Evolutionary conservation across 768 basidiomycete species (phyloP), one percentile per base, ranked within the genome.

Genomic region (Tricholoma hemisulphureum): DNA sequence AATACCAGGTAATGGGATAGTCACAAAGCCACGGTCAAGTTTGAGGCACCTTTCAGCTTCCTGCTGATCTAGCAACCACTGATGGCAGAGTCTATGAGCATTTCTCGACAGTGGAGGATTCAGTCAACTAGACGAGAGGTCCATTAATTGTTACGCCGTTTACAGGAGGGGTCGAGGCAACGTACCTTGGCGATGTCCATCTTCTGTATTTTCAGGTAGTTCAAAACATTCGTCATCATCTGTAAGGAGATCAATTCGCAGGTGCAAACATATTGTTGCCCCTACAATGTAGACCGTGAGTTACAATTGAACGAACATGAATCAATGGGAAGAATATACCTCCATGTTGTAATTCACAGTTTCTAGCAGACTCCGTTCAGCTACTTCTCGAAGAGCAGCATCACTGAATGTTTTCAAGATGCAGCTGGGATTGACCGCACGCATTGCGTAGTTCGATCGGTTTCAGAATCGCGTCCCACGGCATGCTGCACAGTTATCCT

Each of bases 401-500:
- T 99, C 97, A 61, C 87, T 94, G 80, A 99, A 99, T 1, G 92
- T 88, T 71, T 88, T 89, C 31, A 93, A 93, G 60, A 99, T 92
- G 55, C 96, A 89, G 64, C 93, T 89, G 3, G 96, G 96, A 72
- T 99, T 98, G 65, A 97, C 91, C 18, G 97, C 96, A 73, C 95
- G 95, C 97, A 99, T 98, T 8, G 94, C 95, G 65, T 98, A 99
- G 70, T 95, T 94, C 23, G 93, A 96, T 34, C 97, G 85, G 67
- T 95, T 95, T 91, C 79, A 2, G 88, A 80, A 69, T 99, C 97
- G 29, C 97, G 93, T 74, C 96, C 94, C 57, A 99, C 97, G 24
- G 97, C 97, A 21, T 96, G 93, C 69, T 98, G 97, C 97, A 98
- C 98, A 32, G 97, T 99, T 69, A 99, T 95, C 65, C 97, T 97